Conservation (phyloP, 345 rosid species). For the Arabidopsis arenosa region DNA sequence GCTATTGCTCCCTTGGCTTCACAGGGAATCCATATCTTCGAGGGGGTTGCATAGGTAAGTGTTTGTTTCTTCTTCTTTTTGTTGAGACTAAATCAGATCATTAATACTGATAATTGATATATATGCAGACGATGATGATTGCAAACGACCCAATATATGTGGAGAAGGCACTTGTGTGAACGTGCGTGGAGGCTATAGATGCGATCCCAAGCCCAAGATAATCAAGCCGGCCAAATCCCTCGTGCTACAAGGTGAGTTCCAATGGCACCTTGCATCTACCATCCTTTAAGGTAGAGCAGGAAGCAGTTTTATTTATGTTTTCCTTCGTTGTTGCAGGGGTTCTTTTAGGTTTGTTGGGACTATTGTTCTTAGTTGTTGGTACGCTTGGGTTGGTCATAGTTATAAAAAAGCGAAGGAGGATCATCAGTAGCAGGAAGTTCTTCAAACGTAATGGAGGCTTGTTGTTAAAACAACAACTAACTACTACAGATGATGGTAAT, state of each 20-base stretch:
- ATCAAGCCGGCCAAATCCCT: slow-evolving; percentile 2
- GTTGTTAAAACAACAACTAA: slow-evolving; percentile 28
- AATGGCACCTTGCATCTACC: slow-evolving; percentile 5
- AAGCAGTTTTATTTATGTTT: neutral
- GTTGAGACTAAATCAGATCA: neutral
- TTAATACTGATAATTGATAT: neutral
- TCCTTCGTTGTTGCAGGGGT: slow-evolving; percentile 2
- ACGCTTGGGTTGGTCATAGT: neutral
- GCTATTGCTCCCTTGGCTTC: slow-evolving; percentile 8
- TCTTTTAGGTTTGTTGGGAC: slow-evolving; percentile 23
- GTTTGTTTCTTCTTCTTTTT: neutral
- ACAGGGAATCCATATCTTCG: slow-evolving; percentile 28
- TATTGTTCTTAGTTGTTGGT: slow-evolving; percentile 5
- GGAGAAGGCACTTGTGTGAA: slow-evolving; percentile 19
- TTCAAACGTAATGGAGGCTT: slow-evolving; percentile 43
- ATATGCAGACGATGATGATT: neutral
- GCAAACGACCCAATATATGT: slow-evolving; percentile 4
- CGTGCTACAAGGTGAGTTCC: slow-evolving; percentile 27
- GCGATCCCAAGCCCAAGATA: neutral
- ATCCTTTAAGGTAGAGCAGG: neutral
- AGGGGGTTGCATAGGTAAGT: slow-evolving; percentile 28
- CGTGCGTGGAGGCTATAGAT: slow-evolving; percentile 4
- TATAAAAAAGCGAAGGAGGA: slow-evolving; percentile 12
- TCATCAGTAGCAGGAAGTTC: slow-evolving; percentile 12
- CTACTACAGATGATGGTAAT: neutral